Conservation (phyloP, 208 protist species). For the Trypanosomatidae sp. region DNA sequence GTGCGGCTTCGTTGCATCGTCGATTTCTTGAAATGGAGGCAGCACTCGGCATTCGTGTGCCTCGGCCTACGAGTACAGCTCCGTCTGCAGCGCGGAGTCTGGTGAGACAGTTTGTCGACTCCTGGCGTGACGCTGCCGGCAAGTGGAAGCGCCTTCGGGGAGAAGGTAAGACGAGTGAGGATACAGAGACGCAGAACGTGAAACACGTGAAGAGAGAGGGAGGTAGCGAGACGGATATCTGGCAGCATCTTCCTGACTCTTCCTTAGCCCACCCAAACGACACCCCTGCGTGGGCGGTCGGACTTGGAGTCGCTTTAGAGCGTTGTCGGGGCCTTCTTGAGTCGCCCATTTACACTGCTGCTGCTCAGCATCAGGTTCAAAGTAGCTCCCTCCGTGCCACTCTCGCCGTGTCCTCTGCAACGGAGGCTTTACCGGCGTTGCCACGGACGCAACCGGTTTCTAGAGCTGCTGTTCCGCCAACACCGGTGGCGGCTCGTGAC, state of each 20-base stretch:
- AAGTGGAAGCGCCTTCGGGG: conserved; percentile 14
- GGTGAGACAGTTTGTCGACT: neutral
- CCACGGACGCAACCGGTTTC: neutral
- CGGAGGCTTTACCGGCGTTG: neutral
- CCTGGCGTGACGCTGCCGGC: conserved; percentile 10
- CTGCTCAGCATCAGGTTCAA: neutral
- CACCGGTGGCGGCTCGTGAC: neutral
- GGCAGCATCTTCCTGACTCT: neutral
- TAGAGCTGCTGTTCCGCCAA: neutral
- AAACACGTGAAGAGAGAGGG: conserved; percentile 17
- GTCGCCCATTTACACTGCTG: conserved; percentile 1
- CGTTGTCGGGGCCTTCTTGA: conserved; percentile 6
- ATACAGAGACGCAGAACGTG: neutral
- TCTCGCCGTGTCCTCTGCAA: neutral
- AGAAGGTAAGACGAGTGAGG: neutral
- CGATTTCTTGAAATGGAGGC: conserved; percentile 12
- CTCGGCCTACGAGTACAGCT: neutral
- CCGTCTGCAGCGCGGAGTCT: neutral
- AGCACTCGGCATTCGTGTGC: conserved; percentile 14
- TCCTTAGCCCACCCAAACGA: neutral
- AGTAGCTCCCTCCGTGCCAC: neutral
- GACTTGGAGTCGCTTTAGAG: conserved; percentile 3
- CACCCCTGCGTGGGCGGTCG: conserved; percentile 10
- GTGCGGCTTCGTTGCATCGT: neutral
- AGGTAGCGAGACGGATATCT: neutral